Conservation (phyloP, 2,329 filamentous ascomycete species). For the Neopestalotiopsis rosae region DNA sequence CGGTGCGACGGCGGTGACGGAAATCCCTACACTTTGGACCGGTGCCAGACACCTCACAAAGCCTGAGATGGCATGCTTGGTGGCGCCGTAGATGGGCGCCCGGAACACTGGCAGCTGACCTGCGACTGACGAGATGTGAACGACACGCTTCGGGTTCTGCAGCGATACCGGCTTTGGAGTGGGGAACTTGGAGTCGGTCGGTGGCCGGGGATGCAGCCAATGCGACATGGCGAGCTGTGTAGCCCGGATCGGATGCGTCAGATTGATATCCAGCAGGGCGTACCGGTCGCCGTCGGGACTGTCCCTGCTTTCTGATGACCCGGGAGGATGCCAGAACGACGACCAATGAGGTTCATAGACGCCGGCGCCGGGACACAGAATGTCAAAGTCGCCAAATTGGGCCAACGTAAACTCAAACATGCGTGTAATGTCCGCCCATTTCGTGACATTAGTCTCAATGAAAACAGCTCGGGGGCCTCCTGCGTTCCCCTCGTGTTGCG, state of each 20-base stretch:
- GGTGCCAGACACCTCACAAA: slow-evolving; percentile 46
- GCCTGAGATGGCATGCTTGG: slow-evolving; percentile 44
- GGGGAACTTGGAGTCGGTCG: slow-evolving; percentile 7
- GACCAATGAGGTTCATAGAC: slow-evolving; percentile 51
- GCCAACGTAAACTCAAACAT: slow-evolving; percentile 40
- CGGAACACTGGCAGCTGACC: slow-evolving; percentile 40
- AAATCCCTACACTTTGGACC: slow-evolving; percentile 37
- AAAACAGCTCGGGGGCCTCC: slow-evolving; percentile 42
- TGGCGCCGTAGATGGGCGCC: slow-evolving; percentile 44
- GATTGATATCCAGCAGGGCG: slow-evolving; percentile 44
- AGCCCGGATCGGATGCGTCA: slow-evolving; percentile 46
- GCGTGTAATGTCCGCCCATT: slow-evolving; percentile 42
- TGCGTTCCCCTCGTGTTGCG: slow-evolving; percentile 23
- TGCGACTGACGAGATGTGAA: slow-evolving; percentile 45
- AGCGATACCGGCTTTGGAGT: slow-evolving; percentile 24
- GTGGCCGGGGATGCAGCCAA: slow-evolving; percentile 38
- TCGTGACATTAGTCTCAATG: slow-evolving; percentile 49
- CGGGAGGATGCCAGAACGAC: slow-evolving; percentile 48
- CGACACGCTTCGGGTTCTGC: slow-evolving; percentile 39
- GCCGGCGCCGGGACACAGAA: slow-evolving; percentile 52
- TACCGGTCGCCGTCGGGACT: slow-evolving; percentile 36
- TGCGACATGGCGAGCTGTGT: slow-evolving; percentile 46
- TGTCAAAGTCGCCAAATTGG: slow-evolving; percentile 45
- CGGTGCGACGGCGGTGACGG: slow-evolving; percentile 50
- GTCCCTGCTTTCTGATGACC: slow-evolving; percentile 39